These are phyloP conservation scores for Linum trigynum DNA, from an alignment of 345 rosid species.

Conservation along the genomic window DNA sequence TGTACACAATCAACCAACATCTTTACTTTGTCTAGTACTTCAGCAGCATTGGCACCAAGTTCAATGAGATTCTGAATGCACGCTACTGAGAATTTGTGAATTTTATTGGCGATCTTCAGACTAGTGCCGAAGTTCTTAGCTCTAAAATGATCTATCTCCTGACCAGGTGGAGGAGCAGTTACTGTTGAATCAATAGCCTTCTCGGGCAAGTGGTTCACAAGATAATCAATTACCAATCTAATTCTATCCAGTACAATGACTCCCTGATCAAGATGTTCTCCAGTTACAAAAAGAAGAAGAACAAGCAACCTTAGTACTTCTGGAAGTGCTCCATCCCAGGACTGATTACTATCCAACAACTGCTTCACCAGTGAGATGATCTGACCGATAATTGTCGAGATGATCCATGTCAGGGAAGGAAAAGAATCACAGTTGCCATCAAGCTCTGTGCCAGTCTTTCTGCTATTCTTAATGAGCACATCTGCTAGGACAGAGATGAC, in stretches of 20 bases:
- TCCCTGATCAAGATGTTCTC: conserved; percentile 36
- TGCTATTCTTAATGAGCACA: conserved; percentile 24
- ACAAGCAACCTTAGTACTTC: conserved; percentile 39
- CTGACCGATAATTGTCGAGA: conserved; percentile 32
- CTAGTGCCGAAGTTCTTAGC: conserved; percentile 16
- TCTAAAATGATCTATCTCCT: conserved; percentile 17
- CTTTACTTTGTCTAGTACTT: conserved; percentile 41
- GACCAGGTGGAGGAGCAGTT: conserved; percentile 21
- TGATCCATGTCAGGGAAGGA: conserved; percentile 28
- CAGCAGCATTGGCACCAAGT: conserved; percentile 25
- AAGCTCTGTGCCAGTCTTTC: conserved; percentile 22
- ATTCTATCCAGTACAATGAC: conserved; percentile 44
- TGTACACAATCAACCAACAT: conserved; percentile 36
- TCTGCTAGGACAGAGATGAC: conserved; percentile 44
- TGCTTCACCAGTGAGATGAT: conserved; percentile 28
- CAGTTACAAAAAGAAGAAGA: conserved; percentile 38
- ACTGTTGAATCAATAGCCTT: conserved; percentile 19
- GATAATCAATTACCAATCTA: conserved; percentile 28
- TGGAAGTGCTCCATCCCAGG: conserved; percentile 23
- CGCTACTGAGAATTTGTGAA: conserved; percentile 35
- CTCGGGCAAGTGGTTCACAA: conserved; percentile 23
- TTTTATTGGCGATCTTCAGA: conserved; percentile 31
- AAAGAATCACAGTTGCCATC: conserved; percentile 20
- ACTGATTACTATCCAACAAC: conserved; percentile 23
- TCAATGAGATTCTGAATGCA: conserved; percentile 50